Percentiles rank a stretch among this genome's conserved stretches.
These are phyloP conservation scores for Quercus suber DNA, from an alignment of 306 rosid species.

Conservation along the genomic window DNA sequence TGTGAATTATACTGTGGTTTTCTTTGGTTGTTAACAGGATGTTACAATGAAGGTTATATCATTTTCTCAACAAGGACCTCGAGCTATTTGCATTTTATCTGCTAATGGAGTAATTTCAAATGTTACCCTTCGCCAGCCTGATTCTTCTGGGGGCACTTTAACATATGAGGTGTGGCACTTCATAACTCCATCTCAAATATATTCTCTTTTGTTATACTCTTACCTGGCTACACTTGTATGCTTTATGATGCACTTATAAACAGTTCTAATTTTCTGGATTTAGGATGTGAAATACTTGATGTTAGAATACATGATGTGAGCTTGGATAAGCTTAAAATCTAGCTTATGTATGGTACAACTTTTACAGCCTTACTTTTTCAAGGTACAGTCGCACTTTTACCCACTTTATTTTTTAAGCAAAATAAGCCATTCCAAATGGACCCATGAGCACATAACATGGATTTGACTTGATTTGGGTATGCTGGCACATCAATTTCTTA, in stretches of 20 bases:
- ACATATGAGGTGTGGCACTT: constrained; percentile 62
- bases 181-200: constrained; percentile 2
- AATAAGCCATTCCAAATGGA: too few relatives aligned
- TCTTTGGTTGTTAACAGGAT: constrained; percentile 50
- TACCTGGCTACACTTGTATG: not conserved
- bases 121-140: constrained; percentile 77
- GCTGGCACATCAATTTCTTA: not conserved
- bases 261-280: not conserved
- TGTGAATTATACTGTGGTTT: constrained; percentile 8
- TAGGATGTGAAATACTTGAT: not conserved
- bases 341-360: too few relatives aligned
- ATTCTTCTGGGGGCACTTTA: constrained; percentile 69
- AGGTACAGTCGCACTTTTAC: too few relatives aligned
- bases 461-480: not conserved
- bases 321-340: too few relatives aligned
- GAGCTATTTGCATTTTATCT: constrained; percentile 75
- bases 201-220: not conserved
- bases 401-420: too few relatives aligned
- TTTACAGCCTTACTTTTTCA: too few relatives aligned
- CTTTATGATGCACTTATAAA: not conserved
- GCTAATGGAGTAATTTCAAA: constrained; percentile 72
- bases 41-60: constrained; percentile 69
- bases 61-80: constrained; percentile 78
- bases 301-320: not conserved
- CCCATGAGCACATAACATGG: not conserved